Evolutionary conservation across 306 rosid species (phyloP), one percentile per base, ranked within the genome.

Genomic region (Boehmeria nivea): DNA sequence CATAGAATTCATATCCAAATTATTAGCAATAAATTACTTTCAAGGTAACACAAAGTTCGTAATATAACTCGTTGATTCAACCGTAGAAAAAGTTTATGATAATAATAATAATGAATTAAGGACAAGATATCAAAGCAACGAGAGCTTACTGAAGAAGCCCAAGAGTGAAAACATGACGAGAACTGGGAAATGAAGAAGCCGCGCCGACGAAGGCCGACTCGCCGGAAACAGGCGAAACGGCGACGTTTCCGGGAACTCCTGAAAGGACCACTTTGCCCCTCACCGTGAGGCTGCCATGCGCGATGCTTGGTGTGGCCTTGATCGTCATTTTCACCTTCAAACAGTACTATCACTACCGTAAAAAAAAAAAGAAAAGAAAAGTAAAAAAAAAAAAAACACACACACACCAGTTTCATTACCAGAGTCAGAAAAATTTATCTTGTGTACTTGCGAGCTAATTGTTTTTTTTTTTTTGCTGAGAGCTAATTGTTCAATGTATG

Each of bases 191-290:
- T 4, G 46, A 6, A 20, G 80, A 77, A 65, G 80, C 59, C 4
- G 89, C 87, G 25, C 94, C 85, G 43, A 81, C 17, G 74, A 84
- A 87, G 71, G 79, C 80, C 1, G 89, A 69, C 0, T 18, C 65
- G n/a, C 52, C n/a, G 44, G 45, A 48, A 45, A 67, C 21, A 2
- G 70, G 80, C 51, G 89, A 70, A 55, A 73, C 67, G 17, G 40
- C 25, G 6, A 84, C 36, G 63, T 81, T 84, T 42, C 10, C 48
- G 19, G 89, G 94, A 20, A 84, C 89, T 43, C 37, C 64, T 3
- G 76, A 62, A 51, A 81, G 31, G 61, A 82, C 73, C 34, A 46
- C 63, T 63, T 43, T 71, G 60, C 61, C 75, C 51, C 85, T 69
- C 24, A 70, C 80, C 71, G 21, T 61, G 55, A 84, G 81, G 63